Evolutionary conservation across 306 rosid genomes (phyloP).

Genomic region (Sophora flavescens): DNA sequence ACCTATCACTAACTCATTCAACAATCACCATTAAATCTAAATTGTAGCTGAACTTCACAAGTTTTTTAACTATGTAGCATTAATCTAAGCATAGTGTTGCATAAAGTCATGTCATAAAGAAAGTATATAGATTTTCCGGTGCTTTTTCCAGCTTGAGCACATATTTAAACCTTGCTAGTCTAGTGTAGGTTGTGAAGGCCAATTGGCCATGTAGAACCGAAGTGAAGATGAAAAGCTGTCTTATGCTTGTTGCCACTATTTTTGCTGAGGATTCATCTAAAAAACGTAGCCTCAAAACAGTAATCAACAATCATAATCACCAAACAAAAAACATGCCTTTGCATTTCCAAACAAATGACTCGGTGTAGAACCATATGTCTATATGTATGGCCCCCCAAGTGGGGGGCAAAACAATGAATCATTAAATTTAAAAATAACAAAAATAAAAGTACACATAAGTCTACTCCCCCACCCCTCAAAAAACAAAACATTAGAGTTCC

Average conservation of each 20-base stretch:
- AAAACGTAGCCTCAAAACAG: neutral
- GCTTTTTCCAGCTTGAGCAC: neutral
- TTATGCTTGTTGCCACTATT: neutral
- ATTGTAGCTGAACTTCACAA: neutral
- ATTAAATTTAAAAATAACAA: neutral
- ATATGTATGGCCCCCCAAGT: conserved; percentile 4
- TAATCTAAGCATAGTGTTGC: neutral
- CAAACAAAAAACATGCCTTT: conserved; percentile 18
- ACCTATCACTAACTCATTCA: neutral
- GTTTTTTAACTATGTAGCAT: neutral
- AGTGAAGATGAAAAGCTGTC: neutral
- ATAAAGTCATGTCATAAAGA: neutral
- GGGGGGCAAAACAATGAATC: neutral
- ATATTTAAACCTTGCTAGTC: neutral
- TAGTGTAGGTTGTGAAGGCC: neutral
- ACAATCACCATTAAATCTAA: neutral
- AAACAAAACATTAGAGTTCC: neutral
- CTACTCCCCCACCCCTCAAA: neutral
- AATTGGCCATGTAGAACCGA: conserved; percentile 10
- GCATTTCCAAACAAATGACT: conserved; percentile 29
- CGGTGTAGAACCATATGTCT: neutral
- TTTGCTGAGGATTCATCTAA: neutral
- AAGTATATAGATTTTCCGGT: neutral
- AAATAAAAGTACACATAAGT: neutral
- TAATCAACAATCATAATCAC: neutral